Conservation (phyloP, 2,329 filamentous ascomycete species). For the Didymella lethalis region DNA sequence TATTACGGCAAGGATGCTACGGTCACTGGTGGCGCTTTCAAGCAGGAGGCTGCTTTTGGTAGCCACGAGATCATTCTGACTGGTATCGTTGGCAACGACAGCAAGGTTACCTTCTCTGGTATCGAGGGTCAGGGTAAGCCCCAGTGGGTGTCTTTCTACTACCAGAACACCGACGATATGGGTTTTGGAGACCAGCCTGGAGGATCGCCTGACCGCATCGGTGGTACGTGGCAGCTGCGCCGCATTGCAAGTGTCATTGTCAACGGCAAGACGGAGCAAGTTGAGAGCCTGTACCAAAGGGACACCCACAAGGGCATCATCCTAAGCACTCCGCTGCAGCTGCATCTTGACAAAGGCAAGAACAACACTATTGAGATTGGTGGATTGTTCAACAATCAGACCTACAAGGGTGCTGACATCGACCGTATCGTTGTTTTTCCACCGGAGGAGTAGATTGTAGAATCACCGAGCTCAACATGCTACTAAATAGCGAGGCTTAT, state of each 20-base stretch:
- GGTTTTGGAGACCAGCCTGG: constrained; percentile 64
- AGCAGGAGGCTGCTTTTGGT: constrained; percentile 65
- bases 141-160: constrained; percentile 67
- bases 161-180: constrained; percentile 68
- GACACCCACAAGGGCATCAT: constrained; percentile 68
- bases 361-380: constrained; percentile 68
- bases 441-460: constrained; percentile 51
- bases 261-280: constrained; percentile 59
- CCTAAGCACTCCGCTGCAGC: constrained; percentile 63
- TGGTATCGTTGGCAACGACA: constrained; percentile 64
- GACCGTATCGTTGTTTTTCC: constrained; percentile 69
- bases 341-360: constrained; percentile 62
- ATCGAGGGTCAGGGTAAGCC: constrained; percentile 60
- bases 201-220: constrained; percentile 66
- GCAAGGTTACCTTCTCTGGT: constrained; percentile 60
- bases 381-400: constrained; percentile 64
- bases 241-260: constrained; percentile 68
- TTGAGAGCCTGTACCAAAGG: constrained; percentile 62
- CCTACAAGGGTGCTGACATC: constrained; percentile 65
- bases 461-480: too few relatives aligned
- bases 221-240: constrained; percentile 66
- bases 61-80: constrained; percentile 58
- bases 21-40: constrained; percentile 58
- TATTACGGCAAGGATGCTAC: constrained; percentile 59
- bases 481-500: too few relatives aligned